These are phyloP conservation scores for Paspalum vaginatum DNA, from an alignment of 176 grass and related monocot genomes.

Conservation along the genomic window DNA sequence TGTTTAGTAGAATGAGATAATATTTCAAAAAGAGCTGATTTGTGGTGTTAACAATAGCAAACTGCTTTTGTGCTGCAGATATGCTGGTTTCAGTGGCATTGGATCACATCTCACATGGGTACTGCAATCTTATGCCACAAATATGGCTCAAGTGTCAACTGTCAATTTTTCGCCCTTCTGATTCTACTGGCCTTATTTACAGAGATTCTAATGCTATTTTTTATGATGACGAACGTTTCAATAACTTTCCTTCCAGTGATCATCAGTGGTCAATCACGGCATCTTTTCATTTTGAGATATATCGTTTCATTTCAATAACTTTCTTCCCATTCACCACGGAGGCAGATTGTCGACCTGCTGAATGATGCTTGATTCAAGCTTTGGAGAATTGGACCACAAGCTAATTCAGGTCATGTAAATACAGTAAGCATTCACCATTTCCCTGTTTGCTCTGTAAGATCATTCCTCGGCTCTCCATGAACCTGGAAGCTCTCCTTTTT, in stretches of 20 bases:
- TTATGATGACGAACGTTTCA: not conserved
- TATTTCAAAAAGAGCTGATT: not conserved
- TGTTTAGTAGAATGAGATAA: not conserved
- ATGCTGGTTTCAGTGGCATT: not conserved
- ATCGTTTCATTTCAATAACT: not conserved
- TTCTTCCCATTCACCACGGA: not conserved
- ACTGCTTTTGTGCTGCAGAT: not conserved
- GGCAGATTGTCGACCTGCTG: not conserved
- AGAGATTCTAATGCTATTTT: not conserved
- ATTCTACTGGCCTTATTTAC: not conserved
- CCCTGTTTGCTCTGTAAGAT: not conserved
- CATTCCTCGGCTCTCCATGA: too few relatives aligned
- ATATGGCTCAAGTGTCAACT: not conserved
- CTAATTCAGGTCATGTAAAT: not conserved
- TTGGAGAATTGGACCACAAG: not conserved
- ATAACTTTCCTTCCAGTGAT: not conserved
- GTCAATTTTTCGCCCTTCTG: not conserved
- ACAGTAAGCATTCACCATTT: not conserved
- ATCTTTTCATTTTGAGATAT: not conserved
- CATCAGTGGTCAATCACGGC: not conserved
- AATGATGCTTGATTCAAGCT: not conserved
- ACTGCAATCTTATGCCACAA: not conserved
- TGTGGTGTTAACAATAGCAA: not conserved
- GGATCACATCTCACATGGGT: not conserved
- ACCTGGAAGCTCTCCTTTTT: too few relatives aligned